These are phyloP conservation scores for Teratosphaeria zuluensis DNA, from an alignment of 2,329 filamentous ascomycete species.

Conservation along the genomic window DNA sequence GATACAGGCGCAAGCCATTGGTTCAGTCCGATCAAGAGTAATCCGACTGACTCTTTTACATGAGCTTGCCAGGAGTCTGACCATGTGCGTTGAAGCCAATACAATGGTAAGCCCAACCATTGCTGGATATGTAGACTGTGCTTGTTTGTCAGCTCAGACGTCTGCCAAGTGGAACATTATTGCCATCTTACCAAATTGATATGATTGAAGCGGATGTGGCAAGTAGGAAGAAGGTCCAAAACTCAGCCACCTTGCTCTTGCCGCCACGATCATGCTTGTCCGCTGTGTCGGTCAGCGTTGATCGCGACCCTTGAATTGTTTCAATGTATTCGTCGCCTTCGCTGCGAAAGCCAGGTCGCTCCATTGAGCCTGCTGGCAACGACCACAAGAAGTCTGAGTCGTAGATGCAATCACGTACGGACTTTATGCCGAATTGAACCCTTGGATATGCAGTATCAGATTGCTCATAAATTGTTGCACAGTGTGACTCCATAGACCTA, in stretches of 20 bases:
- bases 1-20: slow-evolving; percentile 71
- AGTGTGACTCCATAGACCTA: no score
- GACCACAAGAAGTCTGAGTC: no score
- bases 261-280: not conserved
- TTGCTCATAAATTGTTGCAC: no score
- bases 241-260: not conserved
- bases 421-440: no score
- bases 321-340: no score
- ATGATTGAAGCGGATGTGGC: not conserved
- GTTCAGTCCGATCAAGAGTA: slow-evolving; percentile 50
- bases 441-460: no score
- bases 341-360: no score
- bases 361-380: no score
- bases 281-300: no score
- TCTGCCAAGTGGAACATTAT: not conserved
- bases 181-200: not conserved
- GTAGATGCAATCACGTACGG: no score
- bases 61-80: not conserved
- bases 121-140: not conserved
- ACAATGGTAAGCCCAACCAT: not conserved
- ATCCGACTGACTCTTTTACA: not conserved
- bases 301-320: no score
- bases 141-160: not conserved
- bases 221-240: not conserved
- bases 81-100: not conserved